Evolutionary conservation across 306 rosid species (phyloP).

Genomic region (Cicer judaicum): DNA sequence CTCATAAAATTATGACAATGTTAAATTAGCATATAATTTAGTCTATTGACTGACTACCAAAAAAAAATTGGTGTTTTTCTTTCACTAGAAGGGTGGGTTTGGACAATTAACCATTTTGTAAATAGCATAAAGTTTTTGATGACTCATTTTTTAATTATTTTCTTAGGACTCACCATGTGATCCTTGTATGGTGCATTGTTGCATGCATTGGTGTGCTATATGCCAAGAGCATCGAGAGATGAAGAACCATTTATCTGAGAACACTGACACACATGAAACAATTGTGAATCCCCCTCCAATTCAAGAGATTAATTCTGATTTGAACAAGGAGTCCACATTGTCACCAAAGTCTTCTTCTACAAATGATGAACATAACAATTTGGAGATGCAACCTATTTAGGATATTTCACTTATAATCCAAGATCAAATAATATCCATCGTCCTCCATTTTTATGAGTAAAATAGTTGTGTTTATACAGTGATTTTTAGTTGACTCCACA

Average conservation of each 20-base stretch:
- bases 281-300: slow-evolving; percentile 18
- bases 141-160: neutral
- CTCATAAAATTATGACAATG: neutral
- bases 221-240: slow-evolving; percentile 36
- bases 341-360: slow-evolving; percentile 8
- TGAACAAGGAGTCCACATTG: neutral
- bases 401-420: neutral
- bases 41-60: neutral
- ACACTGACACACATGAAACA: neutral
- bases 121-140: neutral
- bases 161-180: slow-evolving; percentile 32
- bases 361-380: slow-evolving; percentile 10
- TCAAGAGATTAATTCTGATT: slow-evolving; percentile 17
- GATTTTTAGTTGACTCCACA: too few relatives aligned
- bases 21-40: too few relatives aligned
- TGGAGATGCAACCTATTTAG: slow-evolving; percentile 6
- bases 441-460: neutral
- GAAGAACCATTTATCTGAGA: slow-evolving; percentile 28
- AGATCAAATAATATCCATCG: neutral
- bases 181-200: slow-evolving; percentile 35
- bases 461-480: neutral
- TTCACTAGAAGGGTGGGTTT: too few relatives aligned
- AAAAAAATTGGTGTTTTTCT: too few relatives aligned
- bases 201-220: slow-evolving; percentile 36
- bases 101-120: neutral